Evolutionary conservation across 2,329 filamentous ascomycete species (phyloP).

Genomic region (Thielaviopsis ethacetica): DNA sequence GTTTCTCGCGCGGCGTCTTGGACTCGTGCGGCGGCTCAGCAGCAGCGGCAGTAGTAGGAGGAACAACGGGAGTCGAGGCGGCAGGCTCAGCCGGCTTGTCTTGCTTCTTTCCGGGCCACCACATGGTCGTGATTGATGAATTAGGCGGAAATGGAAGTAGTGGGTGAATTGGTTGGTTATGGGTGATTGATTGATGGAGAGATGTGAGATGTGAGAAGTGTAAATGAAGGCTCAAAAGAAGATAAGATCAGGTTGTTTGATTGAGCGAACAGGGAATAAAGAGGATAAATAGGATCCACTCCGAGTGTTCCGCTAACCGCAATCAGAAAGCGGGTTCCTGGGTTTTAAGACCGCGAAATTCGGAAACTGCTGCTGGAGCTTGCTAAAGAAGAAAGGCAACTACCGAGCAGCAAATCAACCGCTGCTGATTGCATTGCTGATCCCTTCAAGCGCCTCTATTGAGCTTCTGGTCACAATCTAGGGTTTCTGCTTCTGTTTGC

Average conservation of each 20-base stretch:
- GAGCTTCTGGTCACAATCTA: too few species aligned
- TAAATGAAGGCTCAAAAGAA: background rate
- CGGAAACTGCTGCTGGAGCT: too few species aligned
- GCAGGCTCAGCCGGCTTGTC: slow-evolving; percentile 19
- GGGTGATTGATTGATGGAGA: too few species aligned
- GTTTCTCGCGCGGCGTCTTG: slow-evolving; percentile 31
- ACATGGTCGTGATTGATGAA: slow-evolving; percentile 16
- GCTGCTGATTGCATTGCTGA: too few species aligned
- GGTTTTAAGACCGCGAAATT: background rate
- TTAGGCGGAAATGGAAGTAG: background rate
- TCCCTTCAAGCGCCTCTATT: too few species aligned
- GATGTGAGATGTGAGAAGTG: background rate
- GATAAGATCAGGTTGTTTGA: background rate
- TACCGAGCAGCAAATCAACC: too few species aligned
- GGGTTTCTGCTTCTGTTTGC: too few species aligned
- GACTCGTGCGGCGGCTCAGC: slow-evolving; percentile 21
- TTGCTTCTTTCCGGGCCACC: slow-evolving; percentile 22
- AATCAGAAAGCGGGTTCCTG: background rate
- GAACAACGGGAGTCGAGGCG: background rate
- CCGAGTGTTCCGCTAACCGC: too few species aligned
- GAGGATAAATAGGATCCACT: background rate
- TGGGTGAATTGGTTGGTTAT: background rate
- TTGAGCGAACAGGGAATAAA: background rate
- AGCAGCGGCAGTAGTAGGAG: slow-evolving; percentile 12
- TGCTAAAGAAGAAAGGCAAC: too few species aligned